A percentile compares a stretch with the other conserved stretches of the same genome.
Conservation (phyloP, 176 grass and related monocot species). For the Triticum timopheevii region DNA sequence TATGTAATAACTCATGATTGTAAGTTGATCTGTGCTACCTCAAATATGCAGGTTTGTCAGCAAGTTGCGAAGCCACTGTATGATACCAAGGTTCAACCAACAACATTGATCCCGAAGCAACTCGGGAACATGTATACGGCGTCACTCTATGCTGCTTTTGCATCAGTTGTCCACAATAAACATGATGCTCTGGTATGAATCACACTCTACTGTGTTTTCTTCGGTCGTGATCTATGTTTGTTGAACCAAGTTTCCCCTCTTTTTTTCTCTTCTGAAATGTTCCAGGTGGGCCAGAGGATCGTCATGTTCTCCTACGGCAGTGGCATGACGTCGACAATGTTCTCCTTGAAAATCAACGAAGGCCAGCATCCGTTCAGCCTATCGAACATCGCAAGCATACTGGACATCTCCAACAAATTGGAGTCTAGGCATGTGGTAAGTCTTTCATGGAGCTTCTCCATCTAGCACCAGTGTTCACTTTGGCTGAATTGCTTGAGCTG, state of each 20-base stretch:
- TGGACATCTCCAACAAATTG: slow-evolving; percentile 70
- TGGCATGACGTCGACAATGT: slow-evolving; percentile 86
- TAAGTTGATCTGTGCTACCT: slow-evolving; percentile 1
- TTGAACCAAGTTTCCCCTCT: neutral
- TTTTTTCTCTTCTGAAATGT: slow-evolving; percentile 5
- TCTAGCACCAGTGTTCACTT: too few relatives aligned
- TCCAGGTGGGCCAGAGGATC: slow-evolving; percentile 76
- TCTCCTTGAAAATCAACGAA: slow-evolving; percentile 84
- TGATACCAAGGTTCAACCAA: slow-evolving; percentile 72
- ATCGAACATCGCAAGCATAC: slow-evolving; percentile 56
- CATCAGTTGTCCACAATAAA: slow-evolving; percentile 86
- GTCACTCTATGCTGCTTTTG: slow-evolving; percentile 90
- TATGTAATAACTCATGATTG: neutral
- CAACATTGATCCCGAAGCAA: slow-evolving; percentile 90
- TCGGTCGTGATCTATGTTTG: neutral
- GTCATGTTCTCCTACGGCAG: slow-evolving; percentile 99
- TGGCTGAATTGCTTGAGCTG: too few relatives aligned
- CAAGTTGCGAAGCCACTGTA: slow-evolving; percentile 77
- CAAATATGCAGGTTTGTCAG: slow-evolving; percentile 62
- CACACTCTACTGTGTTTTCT: neutral
- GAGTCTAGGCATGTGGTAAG: slow-evolving; percentile 74
- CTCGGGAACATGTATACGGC: slow-evolving; percentile 99
- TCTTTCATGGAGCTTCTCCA: neutral
- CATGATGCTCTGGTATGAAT: slow-evolving; percentile 60
- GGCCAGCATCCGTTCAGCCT: slow-evolving; percentile 75